Base-by-base conservation (phyloP, 768 basidiomycete genomes). In the Candolleomyces eurysporus region DNA sequence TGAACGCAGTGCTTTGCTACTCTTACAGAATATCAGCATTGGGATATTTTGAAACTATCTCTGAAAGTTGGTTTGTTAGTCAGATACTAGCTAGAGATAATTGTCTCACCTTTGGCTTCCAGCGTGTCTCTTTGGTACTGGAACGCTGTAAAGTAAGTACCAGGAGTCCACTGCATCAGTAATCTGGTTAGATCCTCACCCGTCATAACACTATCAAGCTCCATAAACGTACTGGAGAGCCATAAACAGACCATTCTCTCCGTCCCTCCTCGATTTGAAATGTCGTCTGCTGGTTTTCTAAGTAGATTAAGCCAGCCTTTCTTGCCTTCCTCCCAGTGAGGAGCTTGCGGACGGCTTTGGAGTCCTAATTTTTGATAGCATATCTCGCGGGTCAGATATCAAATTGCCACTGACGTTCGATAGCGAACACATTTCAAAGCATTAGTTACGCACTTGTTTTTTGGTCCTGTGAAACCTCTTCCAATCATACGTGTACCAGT, bases 191-290 rank as follows among this genome's bases (percentile, higher is more conserved):
- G 6, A 36, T 36, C 36, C 6, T 11, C 2, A 11, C 8, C 2
- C 6, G 36, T 36, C 36, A 36, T 36, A 36, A 7, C 36, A 36
- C 36, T 36, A 36, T 36, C 26, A 26, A 4, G 26, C 26, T 26
- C 26, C 36, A 11, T 11, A 16, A 30, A 68, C 83, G 42, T 59
- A 87, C 89, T 9, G 88, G 89, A 19, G 87, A 88, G 0, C 88
- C 89, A 70, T 87, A 87, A 10, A 89, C 78, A 48, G 78, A 80
- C 89, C 88, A 90, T 1, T 64, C 70, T 46, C 75, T 78, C 2
- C 86, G 76, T 4, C 65, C 67, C 21, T 76, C 72, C 40, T 69
- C 71, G 0, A 70, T 59, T 48, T 73, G 63, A 67, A 87, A 77
- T 21, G 71, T 70, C 51, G 82, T 71, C 0, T 70, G 58, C 61